Base-by-base conservation (phyloP, 2,329 filamentous ascomycete species). In the Westerdykella ornata region DNA sequence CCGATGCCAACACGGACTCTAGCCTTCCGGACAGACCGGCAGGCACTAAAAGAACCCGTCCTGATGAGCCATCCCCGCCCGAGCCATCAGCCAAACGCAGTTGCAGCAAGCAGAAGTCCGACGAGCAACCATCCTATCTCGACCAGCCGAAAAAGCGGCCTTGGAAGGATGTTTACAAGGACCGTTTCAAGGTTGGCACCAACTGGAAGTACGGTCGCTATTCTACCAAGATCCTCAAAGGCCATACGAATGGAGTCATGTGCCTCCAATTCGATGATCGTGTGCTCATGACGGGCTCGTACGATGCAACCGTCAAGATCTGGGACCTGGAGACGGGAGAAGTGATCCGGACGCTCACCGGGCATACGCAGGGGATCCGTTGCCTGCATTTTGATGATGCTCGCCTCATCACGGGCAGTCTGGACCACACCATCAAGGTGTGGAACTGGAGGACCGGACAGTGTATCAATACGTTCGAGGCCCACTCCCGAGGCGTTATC, bases 161-260 rank as follows among this genome's bases (percentile, higher is more conserved):
- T 0, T 98, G 92, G 92, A 98, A 98, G 67, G 88, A 94, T 46
- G 87, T 98, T 1, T 98, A 98, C 71, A 85, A 88, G 49, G 90
- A 96, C 63, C 80, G 87, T 13, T 97, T 90, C 74, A 92, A 90
- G 63, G 88, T 98, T 36, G 90, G 92, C 38, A 92, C 84, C 45
- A 97, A 97, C 64, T 98, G 92, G 92, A 94, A 95, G 64, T 88
- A 94, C 49, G 90, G 92, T 3, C 81, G 90, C 29, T 97, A 84
- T 68, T 82, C 82, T 5, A 84, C 86, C 52, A 88, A 84, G 60
- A 80, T 85, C 11, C 88, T 98, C 65, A 83, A 82, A 53, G 90
- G 89, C 1, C 84, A 97, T 65, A 82, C 79, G 9, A 96, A 96
- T 60, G 90, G 90, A 30, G 81, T 92, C 44, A 92, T 83, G 77